phyloP scores from a whole-genome alignment of 2,329 filamentous ascomycete species.

The Stachybotrys echinatus region DNA sequence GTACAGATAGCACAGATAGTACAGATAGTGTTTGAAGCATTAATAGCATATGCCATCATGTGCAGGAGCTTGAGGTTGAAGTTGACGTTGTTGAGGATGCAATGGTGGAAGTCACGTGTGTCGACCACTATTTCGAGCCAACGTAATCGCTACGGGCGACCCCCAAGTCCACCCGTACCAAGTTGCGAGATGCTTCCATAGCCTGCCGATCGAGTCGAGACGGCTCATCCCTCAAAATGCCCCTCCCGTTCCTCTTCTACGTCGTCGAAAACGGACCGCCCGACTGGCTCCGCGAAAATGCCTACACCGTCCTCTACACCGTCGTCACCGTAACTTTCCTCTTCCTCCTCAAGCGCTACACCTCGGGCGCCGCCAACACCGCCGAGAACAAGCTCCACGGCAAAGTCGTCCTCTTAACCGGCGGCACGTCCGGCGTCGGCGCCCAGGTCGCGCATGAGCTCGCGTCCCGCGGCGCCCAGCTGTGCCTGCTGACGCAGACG shows the following conservation, averaged over 20 bases:
- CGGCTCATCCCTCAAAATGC: constrained; percentile 32
- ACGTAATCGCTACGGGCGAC: no score
- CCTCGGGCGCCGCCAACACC: constrained; percentile 66
- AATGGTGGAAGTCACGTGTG: no score
- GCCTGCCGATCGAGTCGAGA: no score
- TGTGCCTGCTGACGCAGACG: constrained; percentile 83
- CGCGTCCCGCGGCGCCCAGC: constrained; percentile 77
- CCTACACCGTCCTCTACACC: constrained; percentile 35
- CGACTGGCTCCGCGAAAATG: constrained; percentile 39
- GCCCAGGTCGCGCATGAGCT: constrained; percentile 69
- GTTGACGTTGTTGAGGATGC: no score
- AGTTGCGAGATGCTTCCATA: no score
- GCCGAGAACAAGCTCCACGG: constrained; percentile 85
- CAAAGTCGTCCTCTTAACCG: constrained; percentile 89
- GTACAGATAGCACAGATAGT: no score
- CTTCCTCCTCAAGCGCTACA: constrained; percentile 63
- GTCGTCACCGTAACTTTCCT: constrained; percentile 31
- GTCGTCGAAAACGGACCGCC: constrained; percentile 44
- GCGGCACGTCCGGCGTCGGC: constrained; percentile 90
- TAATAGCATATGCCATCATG: no score
- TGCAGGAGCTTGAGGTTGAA: no score
- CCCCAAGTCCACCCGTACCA: no score
- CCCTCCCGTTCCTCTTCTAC: constrained; percentile 45
- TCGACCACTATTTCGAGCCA: no score
- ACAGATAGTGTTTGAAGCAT: no score